Evolutionary conservation across 129 eudicot genomes (phyloP).

Genomic region (Rutidosis leptorrhynchoides): DNA sequence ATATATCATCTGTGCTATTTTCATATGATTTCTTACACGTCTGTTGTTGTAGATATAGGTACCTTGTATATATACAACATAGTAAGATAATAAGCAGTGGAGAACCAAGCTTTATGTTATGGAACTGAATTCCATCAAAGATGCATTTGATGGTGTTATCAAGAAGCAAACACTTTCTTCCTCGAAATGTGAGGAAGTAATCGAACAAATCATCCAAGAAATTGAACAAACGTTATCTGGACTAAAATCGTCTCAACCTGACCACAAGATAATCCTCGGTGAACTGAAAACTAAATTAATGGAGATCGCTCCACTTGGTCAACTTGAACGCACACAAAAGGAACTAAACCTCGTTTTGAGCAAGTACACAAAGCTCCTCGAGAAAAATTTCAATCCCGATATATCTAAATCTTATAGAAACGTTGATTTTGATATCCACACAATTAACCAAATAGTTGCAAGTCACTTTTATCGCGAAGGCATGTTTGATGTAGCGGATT

Average conservation of each 20-base stretch:
- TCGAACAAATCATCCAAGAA: constrained; percentile 58
- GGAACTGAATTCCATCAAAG: constrained; percentile 73
- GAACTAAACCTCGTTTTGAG: constrained; percentile 65
- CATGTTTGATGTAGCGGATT: constrained; percentile 73
- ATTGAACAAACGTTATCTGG: constrained; percentile 58
- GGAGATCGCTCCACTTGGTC: constrained; percentile 60
- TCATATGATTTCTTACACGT: neutral
- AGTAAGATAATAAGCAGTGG: constrained; percentile 19
- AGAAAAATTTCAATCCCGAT: constrained; percentile 71
- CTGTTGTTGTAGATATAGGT: constrained; percentile 9
- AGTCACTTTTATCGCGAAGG: constrained; percentile 79
- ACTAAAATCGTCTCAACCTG: constrained; percentile 52
- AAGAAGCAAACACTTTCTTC: constrained; percentile 69
- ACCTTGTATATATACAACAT: neutral
- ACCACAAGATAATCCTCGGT: constrained; percentile 47
- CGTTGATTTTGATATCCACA: constrained; percentile 57
- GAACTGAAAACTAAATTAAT: constrained; percentile 66
- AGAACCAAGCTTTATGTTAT: constrained; percentile 27
- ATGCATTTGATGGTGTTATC: constrained; percentile 71
- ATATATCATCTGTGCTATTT: neutral
- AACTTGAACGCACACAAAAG: constrained; percentile 67
- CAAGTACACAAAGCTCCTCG: constrained; percentile 72
- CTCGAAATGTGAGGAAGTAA: constrained; percentile 59
- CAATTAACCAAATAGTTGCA: constrained; percentile 67
- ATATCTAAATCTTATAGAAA: constrained; percentile 81